These are phyloP conservation scores for Torrubiella hemipterigena DNA, from an alignment of 2,329 filamentous ascomycete species.

Conservation along the genomic window DNA sequence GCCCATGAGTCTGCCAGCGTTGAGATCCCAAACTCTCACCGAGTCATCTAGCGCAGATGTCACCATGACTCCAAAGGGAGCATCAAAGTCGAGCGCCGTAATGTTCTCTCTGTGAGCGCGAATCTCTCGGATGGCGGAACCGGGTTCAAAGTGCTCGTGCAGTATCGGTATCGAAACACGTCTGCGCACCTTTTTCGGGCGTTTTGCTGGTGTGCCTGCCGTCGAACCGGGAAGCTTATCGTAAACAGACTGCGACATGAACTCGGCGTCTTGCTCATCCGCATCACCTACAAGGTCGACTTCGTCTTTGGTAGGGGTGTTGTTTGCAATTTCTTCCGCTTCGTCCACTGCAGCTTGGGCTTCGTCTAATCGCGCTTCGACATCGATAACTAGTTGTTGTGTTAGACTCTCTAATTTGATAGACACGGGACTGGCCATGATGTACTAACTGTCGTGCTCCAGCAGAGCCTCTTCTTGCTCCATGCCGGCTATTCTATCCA, in stretches of 20 bases:
- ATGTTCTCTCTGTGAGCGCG: constrained; percentile 81
- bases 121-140: constrained; percentile 77
- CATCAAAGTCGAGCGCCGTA: constrained; percentile 88
- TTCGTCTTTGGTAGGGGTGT: constrained; percentile 39
- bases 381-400: constrained; percentile 44
- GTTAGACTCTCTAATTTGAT: neutral
- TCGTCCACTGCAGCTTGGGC: constrained; percentile 48
- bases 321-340: constrained; percentile 41
- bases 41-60: constrained; percentile 88
- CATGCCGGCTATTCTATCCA: constrained; percentile 73
- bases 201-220: constrained; percentile 33
- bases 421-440: neutral
- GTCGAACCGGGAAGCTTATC: constrained; percentile 64
- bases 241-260: constrained; percentile 98
- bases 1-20: constrained; percentile 83
- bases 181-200: constrained; percentile 42
- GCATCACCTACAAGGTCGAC: constrained; percentile 39
- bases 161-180: constrained; percentile 86
- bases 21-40: constrained; percentile 92
- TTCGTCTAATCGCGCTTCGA: constrained; percentile 50
- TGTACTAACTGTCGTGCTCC: constrained; percentile 68
- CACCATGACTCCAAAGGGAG: constrained; percentile 92
- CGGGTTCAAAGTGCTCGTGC: constrained; percentile 89
- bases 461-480: constrained; percentile 85
- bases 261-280: constrained; percentile 40